A percentile compares a stretch with the other conserved stretches of the same genome.
These are phyloP conservation scores for Drechslera avenae DNA, from an alignment of 2,329 filamentous ascomycete species.

Conservation along the genomic window DNA sequence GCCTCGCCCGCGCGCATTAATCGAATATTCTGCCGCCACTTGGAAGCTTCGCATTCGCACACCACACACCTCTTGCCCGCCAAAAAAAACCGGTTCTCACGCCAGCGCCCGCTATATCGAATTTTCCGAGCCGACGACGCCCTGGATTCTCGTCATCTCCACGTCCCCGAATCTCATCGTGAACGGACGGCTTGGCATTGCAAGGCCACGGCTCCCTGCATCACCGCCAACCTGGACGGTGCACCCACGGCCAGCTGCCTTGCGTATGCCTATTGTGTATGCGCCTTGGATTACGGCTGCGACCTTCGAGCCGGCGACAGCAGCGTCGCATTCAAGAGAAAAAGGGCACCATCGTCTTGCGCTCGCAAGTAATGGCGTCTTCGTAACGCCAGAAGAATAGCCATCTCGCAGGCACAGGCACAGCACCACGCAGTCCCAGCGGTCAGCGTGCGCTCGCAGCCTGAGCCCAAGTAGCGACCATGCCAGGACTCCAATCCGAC, in stretches of 20 bases:
- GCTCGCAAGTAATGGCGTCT: conserved; percentile 29
- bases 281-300: conserved; percentile 8
- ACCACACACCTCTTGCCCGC: not conserved
- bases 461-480: conserved; percentile 13
- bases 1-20: too few relatives aligned
- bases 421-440: not conserved
- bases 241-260: conserved; percentile 19
- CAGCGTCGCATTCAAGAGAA: conserved; percentile 27
- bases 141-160: conserved; percentile 4
- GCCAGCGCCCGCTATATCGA: conserved; percentile 1
- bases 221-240: conserved; percentile 26
- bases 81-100: not conserved
- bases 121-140: conserved; percentile 1
- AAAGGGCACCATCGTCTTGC: conserved; percentile 9
- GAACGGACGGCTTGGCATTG: conserved; percentile 28
- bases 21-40: too few relatives aligned
- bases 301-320: conserved; percentile 12
- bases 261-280: not conserved
- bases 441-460: not conserved
- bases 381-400: conserved; percentile 13
- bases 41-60: not conserved
- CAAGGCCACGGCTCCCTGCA: conserved; percentile 29
- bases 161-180: conserved; percentile 6
- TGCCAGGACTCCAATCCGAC: conserved; percentile 32
- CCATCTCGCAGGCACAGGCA: conserved; percentile 9